A percentile compares a stretch with the other conserved stretches of the same genome.
Conservation (phyloP, 306 rosid species). For the Cajanus cajan region DNA sequence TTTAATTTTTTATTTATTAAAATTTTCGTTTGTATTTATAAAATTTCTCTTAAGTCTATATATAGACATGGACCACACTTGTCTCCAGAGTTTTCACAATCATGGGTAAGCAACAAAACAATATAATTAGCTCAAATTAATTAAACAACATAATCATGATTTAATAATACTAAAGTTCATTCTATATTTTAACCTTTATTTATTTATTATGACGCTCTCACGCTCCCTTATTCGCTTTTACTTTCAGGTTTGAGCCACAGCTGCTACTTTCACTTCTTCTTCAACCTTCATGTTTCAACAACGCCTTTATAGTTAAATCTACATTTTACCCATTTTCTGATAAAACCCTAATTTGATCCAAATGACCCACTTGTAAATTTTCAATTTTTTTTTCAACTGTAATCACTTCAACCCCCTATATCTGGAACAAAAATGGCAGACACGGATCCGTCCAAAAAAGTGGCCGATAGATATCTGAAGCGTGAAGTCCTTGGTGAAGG, state of each 20-base stretch:
- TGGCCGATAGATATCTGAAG: conserved; percentile 85
- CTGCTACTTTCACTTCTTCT: not conserved
- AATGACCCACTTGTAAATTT: not conserved
- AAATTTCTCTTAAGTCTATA: not conserved
- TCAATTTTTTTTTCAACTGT: not conserved
- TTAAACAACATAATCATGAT: not conserved
- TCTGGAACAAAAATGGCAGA: conserved; percentile 43
- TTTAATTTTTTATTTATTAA: too few species aligned
- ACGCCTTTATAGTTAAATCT: not conserved
- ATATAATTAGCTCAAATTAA: not conserved
- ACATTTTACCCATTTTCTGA: not conserved
- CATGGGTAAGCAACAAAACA: not conserved
- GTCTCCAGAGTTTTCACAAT: not conserved
- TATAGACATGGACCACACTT: not conserved
- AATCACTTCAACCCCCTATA: not conserved
- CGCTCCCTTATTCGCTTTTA: not conserved
- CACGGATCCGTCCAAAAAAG: conserved; percentile 64
- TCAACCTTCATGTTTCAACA: not conserved
- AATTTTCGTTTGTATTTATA: not conserved
- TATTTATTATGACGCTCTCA: not conserved
- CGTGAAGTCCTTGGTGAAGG: conserved; percentile 93
- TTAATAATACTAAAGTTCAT: not conserved
- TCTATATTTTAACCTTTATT: not conserved
- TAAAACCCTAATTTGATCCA: conserved; percentile 9
- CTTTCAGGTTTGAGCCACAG: not conserved